Conservation (phyloP, 2,329 filamentous ascomycete genomes). For the Gaeumannomyces tritici region DNA sequence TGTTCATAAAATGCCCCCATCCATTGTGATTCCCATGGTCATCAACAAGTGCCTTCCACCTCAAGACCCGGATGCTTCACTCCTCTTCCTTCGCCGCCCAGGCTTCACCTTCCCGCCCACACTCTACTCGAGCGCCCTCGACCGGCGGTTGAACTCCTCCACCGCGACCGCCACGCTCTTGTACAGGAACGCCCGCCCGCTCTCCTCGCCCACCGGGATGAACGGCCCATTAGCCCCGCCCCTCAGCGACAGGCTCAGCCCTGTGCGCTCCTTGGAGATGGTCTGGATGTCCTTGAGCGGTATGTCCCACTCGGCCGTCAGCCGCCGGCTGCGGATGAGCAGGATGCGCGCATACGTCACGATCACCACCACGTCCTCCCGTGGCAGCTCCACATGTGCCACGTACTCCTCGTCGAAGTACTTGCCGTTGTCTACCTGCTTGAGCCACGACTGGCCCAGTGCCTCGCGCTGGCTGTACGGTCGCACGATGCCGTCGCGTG, state of each 20-base stretch:
- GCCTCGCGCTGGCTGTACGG: constrained; percentile 93
- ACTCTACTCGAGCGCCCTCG: constrained; percentile 30
- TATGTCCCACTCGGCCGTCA: constrained; percentile 92
- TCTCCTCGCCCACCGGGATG: constrained; percentile 86
- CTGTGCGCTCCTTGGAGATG: constrained; percentile 92
- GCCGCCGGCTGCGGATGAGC: constrained; percentile 75
- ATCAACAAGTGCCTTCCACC: background rate
- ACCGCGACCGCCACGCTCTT: constrained; percentile 56
- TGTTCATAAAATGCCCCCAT: background rate
- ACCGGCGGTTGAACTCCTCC: constrained; percentile 57
- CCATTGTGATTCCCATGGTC: background rate
- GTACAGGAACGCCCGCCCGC: constrained; percentile 53
- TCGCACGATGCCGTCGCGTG: constrained; percentile 83
- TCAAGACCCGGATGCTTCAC: background rate
- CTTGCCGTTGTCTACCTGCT: constrained; percentile 93
- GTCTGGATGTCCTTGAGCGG: constrained; percentile 93
- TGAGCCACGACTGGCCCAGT: constrained; percentile 96
- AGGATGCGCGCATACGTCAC: constrained; percentile 82
- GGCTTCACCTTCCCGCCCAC: background rate
- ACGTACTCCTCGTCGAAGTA: constrained; percentile 98
- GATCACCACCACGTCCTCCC: constrained; percentile 83
- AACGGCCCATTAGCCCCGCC: constrained; percentile 92
- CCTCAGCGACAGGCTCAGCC: constrained; percentile 78
- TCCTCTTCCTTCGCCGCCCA: background rate
- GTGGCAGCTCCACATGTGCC: constrained; percentile 84